A percentile compares a stretch with the other conserved stretches of the same genome.
Evolutionary conservation across 768 basidiomycete genomes (phyloP).

Genomic region (Suillus clintonianus): DNA sequence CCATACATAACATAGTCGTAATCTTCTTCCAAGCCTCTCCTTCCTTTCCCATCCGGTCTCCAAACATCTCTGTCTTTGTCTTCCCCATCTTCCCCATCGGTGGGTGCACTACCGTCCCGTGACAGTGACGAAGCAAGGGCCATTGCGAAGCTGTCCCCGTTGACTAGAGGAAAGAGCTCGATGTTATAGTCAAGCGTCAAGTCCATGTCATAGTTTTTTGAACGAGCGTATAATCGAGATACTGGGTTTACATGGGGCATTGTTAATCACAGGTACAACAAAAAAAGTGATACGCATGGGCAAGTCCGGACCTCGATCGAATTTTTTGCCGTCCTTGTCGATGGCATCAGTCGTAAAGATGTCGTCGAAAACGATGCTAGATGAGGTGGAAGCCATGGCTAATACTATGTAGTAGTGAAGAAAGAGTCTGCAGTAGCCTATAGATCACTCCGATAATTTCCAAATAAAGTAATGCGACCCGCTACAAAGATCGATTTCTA

Average conservation of each 20-base stretch:
- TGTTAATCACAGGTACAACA: slow-evolving; percentile 10
- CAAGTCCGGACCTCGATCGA: slow-evolving; percentile 78
- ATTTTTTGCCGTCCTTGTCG: slow-evolving; percentile 94
- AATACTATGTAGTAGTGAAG: too few species aligned
- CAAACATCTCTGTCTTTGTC: slow-evolving; percentile 81
- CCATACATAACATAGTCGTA: slow-evolving; percentile 99
- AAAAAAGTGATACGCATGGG: neutral
- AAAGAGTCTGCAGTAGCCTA: too few species aligned
- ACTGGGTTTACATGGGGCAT: slow-evolving; percentile 51
- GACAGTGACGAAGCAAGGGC: slow-evolving; percentile 83
- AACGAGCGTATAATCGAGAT: slow-evolving; percentile 86
- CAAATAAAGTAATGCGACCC: neutral
- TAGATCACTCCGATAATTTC: neutral
- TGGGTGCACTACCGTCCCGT: slow-evolving; percentile 47
- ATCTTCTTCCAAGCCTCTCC: slow-evolving; percentile 85
- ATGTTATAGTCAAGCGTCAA: slow-evolving; percentile 93
- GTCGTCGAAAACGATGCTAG: slow-evolving; percentile 90
- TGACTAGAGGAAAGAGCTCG: slow-evolving; percentile 79
- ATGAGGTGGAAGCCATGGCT: slow-evolving; percentile 56
- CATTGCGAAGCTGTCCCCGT: slow-evolving; percentile 75
- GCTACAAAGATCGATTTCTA: neutral
- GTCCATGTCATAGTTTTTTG: slow-evolving; percentile 90
- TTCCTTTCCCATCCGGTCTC: slow-evolving; percentile 83
- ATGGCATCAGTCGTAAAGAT: slow-evolving; percentile 85
- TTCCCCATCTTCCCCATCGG: slow-evolving; percentile 55